A percentile compares a stretch with the other conserved stretches of the same genome.
Conservation (phyloP, 2,329 filamentous ascomycete genomes). For the Xylariaceae sp. region DNA sequence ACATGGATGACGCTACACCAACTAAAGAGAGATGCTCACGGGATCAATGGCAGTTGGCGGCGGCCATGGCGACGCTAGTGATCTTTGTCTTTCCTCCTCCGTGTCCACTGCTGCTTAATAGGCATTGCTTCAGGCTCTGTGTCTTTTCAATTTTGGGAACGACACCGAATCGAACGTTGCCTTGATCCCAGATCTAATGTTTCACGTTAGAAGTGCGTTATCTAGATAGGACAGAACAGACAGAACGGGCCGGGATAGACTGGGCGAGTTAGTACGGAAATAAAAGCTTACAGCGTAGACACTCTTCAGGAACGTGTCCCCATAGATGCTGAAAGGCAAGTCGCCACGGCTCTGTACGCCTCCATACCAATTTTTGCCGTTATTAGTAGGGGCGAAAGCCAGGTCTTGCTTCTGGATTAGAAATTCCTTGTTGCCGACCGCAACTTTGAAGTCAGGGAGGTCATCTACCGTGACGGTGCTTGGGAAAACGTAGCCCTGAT, state of each 20-base stretch:
- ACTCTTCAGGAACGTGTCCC: slow-evolving; percentile 68
- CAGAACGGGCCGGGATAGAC: background rate
- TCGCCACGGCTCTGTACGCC: slow-evolving; percentile 68
- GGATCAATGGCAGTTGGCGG: slow-evolving; percentile 14
- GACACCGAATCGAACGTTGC: slow-evolving; percentile 63
- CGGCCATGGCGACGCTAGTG: slow-evolving; percentile 28
- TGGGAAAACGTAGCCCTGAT: slow-evolving; percentile 71
- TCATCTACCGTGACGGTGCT: slow-evolving; percentile 54
- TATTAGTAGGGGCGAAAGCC: slow-evolving; percentile 60
- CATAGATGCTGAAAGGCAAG: slow-evolving; percentile 66
- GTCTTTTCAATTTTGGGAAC: slow-evolving; percentile 58
- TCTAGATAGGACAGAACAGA: background rate
- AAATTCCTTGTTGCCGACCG: slow-evolving; percentile 66
- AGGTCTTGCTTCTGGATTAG: slow-evolving; percentile 68
- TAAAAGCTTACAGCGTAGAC: slow-evolving; percentile 59
- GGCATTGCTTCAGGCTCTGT: slow-evolving; percentile 40
- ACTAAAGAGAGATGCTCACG: slow-evolving; percentile 17
- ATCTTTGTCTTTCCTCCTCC: slow-evolving; percentile 33
- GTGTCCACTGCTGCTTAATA: slow-evolving; percentile 12
- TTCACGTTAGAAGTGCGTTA: slow-evolving; percentile 3
- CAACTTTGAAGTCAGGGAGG: slow-evolving; percentile 66
- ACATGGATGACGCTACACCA: slow-evolving; percentile 7
- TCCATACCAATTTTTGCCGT: slow-evolving; percentile 60
- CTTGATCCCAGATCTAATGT: slow-evolving; percentile 65
- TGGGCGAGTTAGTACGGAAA: background rate